These are phyloP conservation scores for Zoysia japonica DNA, from an alignment of 176 grass and related monocot genomes.

Conservation along the genomic window DNA sequence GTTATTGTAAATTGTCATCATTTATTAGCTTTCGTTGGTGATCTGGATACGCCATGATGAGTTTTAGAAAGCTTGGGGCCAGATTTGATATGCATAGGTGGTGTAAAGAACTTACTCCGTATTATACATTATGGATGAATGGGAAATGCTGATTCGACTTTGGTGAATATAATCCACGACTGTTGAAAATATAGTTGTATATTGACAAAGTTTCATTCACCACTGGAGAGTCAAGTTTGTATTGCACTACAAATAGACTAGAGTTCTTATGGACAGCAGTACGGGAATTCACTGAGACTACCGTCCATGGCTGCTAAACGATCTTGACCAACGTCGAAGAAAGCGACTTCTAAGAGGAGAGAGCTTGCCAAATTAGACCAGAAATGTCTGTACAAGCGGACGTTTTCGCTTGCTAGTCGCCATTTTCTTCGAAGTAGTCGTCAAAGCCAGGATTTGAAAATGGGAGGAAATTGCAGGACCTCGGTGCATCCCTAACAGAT, in stretches of 20 bases:
- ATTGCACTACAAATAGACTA: background rate
- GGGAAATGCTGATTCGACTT: background rate
- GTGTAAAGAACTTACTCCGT: background rate
- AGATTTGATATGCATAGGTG: background rate
- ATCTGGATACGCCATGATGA: background rate
- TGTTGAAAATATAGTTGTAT: background rate
- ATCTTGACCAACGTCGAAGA: background rate
- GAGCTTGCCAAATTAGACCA: background rate
- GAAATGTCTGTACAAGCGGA: background rate
- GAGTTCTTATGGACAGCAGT: background rate
- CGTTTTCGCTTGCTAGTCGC: background rate
- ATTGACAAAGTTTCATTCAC: background rate
- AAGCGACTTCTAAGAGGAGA: background rate
- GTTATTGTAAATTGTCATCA: slow-evolving; percentile 28
- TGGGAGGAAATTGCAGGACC: too few species aligned
- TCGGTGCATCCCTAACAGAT: too few species aligned
- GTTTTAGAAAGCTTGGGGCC: background rate
- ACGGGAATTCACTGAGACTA: background rate
- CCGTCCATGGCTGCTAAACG: background rate
- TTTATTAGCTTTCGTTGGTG: slow-evolving; percentile 24
- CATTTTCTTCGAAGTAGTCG: background rate
- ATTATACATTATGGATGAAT: background rate
- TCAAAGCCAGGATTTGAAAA: background rate
- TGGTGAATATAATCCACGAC: background rate
- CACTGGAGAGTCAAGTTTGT: background rate